Evolutionary conservation across 768 basidiomycete species (phyloP).

Genomic region (Tremella fuciformis): DNA sequence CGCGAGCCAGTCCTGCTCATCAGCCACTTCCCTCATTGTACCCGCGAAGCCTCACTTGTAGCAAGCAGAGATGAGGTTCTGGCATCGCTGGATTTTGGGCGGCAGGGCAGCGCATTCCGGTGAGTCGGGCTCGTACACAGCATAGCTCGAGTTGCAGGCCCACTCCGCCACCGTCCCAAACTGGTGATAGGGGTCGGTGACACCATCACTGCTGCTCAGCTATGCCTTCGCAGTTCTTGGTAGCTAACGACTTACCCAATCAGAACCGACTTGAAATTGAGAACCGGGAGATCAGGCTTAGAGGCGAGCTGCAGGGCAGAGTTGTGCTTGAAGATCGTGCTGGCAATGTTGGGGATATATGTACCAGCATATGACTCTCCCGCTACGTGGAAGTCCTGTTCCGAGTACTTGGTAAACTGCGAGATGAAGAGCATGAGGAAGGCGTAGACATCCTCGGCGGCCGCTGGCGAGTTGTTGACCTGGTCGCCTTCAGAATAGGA

Average conservation of each 20-base stretch:
- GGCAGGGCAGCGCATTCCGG: slow-evolving; percentile 65
- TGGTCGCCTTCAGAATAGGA: slow-evolving; percentile 65
- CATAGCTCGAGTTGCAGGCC: slow-evolving; percentile 54
- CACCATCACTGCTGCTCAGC: slow-evolving; percentile 32
- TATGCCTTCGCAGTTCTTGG: too few relatives aligned
- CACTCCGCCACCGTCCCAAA: slow-evolving; percentile 72
- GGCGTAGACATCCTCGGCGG: slow-evolving; percentile 75
- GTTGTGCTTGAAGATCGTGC: slow-evolving; percentile 75
- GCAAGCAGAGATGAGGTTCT: slow-evolving; percentile 68
- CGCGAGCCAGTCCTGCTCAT: slow-evolving; percentile 32
- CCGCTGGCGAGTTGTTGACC: slow-evolving; percentile 76
- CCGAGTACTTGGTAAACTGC: slow-evolving; percentile 47
- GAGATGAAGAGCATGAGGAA: slow-evolving; percentile 50
- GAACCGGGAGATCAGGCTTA: slow-evolving; percentile 59
- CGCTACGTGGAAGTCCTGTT: slow-evolving; percentile 51
- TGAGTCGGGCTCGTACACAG: slow-evolving; percentile 67
- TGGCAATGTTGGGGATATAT: slow-evolving; percentile 82
- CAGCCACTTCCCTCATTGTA: not conserved
- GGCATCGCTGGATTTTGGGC: slow-evolving; percentile 69
- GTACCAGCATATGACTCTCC: slow-evolving; percentile 62
- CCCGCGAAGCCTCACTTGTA: slow-evolving; percentile 33
- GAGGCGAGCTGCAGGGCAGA: slow-evolving; percentile 46
- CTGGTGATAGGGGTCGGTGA: slow-evolving; percentile 79
- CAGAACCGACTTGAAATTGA: slow-evolving; percentile 79
- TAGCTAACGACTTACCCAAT: slow-evolving; percentile 79